A percentile compares a stretch with the other conserved stretches of the same genome.
Conservation (phyloP, 73 alveolate genomes). For the Stentor coeruleus region DNA sequence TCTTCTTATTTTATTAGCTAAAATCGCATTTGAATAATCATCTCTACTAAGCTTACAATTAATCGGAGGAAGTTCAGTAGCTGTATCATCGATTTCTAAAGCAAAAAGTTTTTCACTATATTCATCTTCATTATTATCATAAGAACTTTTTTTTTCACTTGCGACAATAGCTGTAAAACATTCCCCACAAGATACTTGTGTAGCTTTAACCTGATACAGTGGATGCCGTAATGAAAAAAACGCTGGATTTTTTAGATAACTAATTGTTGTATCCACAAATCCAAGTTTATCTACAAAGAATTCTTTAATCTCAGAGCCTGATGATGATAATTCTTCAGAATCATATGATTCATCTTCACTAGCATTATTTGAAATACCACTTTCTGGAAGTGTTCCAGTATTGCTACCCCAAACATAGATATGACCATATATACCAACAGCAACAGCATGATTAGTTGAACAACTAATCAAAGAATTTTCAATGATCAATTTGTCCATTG, state of each 20-base stretch:
- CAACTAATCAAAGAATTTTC: neutral
- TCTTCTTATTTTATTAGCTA: neutral
- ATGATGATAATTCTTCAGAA: too few relatives aligned
- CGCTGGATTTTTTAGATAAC: neutral
- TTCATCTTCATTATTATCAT: neutral
- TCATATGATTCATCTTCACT: too few relatives aligned
- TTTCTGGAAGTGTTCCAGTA: too few relatives aligned
- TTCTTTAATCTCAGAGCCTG: too few relatives aligned
- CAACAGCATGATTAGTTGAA: neutral
- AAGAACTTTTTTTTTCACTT: neutral
- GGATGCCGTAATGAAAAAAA: neutral
- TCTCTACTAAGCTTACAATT: too few relatives aligned
- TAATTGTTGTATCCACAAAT: neutral
- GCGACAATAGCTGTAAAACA: neutral
- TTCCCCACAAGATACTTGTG: conserved; percentile 9
- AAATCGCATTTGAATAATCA: neutral
- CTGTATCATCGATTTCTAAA: neutral
- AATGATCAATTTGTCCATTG: too few relatives aligned
- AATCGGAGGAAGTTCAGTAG: neutral
- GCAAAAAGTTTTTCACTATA: neutral
- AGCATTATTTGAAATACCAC: too few relatives aligned
- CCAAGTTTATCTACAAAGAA: neutral
- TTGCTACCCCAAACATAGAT: neutral
- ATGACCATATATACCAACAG: conserved; percentile 2
- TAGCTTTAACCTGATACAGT: neutral